Evolutionary conservation across 2,329 filamentous ascomycete species (phyloP), one percentile per base, ranked within the genome.

Genomic region (Bretziella fagacearum): DNA sequence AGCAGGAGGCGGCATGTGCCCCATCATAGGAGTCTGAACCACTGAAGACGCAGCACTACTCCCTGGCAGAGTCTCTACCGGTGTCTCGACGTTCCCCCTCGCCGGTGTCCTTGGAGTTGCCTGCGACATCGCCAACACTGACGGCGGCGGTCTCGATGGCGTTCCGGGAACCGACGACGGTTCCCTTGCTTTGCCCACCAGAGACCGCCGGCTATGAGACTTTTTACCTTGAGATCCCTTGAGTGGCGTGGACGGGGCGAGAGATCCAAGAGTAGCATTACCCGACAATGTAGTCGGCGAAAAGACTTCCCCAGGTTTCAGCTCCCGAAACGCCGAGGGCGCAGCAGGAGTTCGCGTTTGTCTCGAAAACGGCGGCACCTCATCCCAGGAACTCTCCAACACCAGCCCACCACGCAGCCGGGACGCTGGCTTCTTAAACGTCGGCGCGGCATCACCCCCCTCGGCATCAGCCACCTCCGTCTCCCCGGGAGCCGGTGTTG

Each of bases 221-320:
- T 36, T 48, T 18, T 48, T 48, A 4, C 29, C 30, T 15, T 20
- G 3, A 1, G 25, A 23, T 6, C 30, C 23, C 15, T 33, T 43
- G 15, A 48, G 17, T 18, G 32, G 46, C 18, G 46, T 44, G 6
- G 33, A 18, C 6, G 46, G 46, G 8, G 26, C 29, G 11, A 48
- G 23, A 18, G 29, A 36, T 10, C 33, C 39, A 10, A 43, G 43
- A 2, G 45, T 29, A 11, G 43, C n/a, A 33, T 27, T 40, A 8
- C 29, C 37, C 5, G 32, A 18, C 8, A 25, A 29, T 11, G 15
- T n/a, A 2, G 22, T 20, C 3, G 27, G 10, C n/a, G 37, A n/a
- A 23, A 51, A 51, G 17, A 23, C 45, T 29, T 51, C 49, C 1
- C 49, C 49, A 2, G 45, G 40, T 15, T 33, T 29, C 8, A 51